These are phyloP conservation scores for Rheum nobile DNA, from an alignment of 148 eudicot genomes.

Conservation along the genomic window DNA sequence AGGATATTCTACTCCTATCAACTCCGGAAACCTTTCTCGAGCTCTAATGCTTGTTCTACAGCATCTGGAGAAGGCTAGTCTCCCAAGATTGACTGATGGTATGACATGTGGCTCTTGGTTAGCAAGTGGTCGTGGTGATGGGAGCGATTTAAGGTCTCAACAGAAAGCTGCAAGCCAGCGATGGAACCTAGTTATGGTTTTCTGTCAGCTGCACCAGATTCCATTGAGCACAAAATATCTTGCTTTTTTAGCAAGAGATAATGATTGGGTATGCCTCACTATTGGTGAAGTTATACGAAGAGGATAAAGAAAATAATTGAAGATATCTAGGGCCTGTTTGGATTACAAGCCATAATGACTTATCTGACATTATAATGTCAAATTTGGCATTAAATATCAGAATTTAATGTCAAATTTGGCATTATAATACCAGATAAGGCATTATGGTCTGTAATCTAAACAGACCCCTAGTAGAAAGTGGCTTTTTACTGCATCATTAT, in stretches of 20 bases:
- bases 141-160: conserved; percentile 74
- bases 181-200: conserved; percentile 79
- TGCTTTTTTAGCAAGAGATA: conserved; percentile 70
- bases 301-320: not conserved
- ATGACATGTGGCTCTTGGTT: conserved; percentile 90
- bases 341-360: too few species aligned
- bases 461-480: conserved; percentile 4
- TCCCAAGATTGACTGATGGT: conserved; percentile 39
- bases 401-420: too few species aligned
- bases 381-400: too few species aligned
- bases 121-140: conserved; percentile 73
- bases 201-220: conserved; percentile 86
- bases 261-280: conserved; percentile 69
- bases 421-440: too few species aligned
- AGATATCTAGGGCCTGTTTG: too few species aligned
- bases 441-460: too few species aligned
- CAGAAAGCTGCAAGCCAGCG: conserved; percentile 80
- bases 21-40: conserved; percentile 35
- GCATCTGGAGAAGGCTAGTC: conserved; percentile 84
- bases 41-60: conserved; percentile 74
- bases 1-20: conserved; percentile 19
- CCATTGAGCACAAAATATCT: conserved; percentile 77
- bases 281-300: not conserved
- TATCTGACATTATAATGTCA: too few species aligned
- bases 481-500: not conserved